These are phyloP conservation scores for Puccinia coronata DNA, from an alignment of 1,284 basidiomycete genomes.

Conservation along the genomic window DNA sequence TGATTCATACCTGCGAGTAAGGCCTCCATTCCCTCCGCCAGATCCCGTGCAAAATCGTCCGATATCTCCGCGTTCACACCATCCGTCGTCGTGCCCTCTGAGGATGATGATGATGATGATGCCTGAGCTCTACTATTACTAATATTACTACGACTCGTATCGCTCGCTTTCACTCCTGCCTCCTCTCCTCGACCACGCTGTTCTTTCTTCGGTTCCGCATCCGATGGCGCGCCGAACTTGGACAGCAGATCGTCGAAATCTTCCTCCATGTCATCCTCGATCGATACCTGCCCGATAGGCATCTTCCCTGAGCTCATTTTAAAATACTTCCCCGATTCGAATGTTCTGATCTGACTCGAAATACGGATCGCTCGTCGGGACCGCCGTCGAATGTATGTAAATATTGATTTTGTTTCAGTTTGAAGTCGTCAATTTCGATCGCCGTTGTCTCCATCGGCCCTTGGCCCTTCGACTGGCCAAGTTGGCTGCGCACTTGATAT, in stretches of 20 bases:
- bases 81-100: background rate
- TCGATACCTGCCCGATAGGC: constrained; percentile 6
- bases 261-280: constrained; percentile 50
- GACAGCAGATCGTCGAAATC: constrained; percentile 49
- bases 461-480: too few relatives aligned
- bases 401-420: too few relatives aligned
- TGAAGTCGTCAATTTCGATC: too few relatives aligned
- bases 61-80: constrained; percentile 3
- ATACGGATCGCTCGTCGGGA: too few relatives aligned
- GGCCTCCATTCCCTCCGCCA: constrained; percentile 49
- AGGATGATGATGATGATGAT: too few relatives aligned
- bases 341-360: too few relatives aligned
- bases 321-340: too few relatives aligned
- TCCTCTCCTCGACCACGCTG: background rate
- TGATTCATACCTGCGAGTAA: constrained; percentile 47
- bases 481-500: too few relatives aligned
- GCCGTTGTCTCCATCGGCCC: too few relatives aligned
- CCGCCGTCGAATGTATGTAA: too few relatives aligned
- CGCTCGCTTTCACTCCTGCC: background rate
- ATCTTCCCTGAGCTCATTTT: constrained; percentile 17
- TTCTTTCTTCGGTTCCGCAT: background rate
- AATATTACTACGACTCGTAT: background rate
- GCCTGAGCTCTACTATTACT: background rate
- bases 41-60: constrained; percentile 48
- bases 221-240: constrained; percentile 6